Conservation (phyloP, 495 filamentous ascomycete species). For the Parathielavia hyrcaniae region DNA sequence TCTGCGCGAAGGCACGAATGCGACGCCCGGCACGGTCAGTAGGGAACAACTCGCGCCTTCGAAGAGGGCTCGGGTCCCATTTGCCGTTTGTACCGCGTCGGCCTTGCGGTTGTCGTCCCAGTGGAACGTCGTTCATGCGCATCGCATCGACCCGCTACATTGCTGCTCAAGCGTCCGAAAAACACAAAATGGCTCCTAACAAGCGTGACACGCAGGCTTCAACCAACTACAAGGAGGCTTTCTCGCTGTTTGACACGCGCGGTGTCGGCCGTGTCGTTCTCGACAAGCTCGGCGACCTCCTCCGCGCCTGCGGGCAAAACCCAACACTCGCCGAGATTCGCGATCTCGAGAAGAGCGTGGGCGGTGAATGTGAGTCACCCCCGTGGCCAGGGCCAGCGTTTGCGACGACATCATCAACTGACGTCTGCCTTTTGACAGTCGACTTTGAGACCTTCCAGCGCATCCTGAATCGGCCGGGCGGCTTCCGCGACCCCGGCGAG, state of each 20-base stretch:
- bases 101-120: background rate
- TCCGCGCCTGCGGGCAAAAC: conserved; percentile 96
- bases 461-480: conserved; percentile 92
- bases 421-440: conserved; percentile 48
- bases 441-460: conserved; percentile 96
- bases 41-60: too few species aligned
- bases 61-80: too few species aligned
- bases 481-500: conserved; percentile 95
- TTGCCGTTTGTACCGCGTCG: too few species aligned
- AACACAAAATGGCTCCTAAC: conserved; percentile 43
- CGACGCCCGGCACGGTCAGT: too few species aligned
- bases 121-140: background rate
- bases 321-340: conserved; percentile 86
- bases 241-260: conserved; percentile 98
- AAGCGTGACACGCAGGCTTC: conserved; percentile 64
- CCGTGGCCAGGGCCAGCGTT: background rate
- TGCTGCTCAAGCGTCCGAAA: background rate
- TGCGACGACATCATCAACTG: background rate
- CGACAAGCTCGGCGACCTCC: conserved; percentile 83
- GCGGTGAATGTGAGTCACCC: conserved; percentile 72
- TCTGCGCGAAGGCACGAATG: too few species aligned
- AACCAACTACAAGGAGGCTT: conserved; percentile 99
- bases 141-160: too few species aligned
- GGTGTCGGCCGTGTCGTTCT: conserved; percentile 83
- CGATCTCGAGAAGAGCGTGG: conserved; percentile 81